Evolutionary conservation across 2,329 filamentous ascomycete genomes (phyloP).

Genomic region (Allantophomopsis lycopodina): DNA sequence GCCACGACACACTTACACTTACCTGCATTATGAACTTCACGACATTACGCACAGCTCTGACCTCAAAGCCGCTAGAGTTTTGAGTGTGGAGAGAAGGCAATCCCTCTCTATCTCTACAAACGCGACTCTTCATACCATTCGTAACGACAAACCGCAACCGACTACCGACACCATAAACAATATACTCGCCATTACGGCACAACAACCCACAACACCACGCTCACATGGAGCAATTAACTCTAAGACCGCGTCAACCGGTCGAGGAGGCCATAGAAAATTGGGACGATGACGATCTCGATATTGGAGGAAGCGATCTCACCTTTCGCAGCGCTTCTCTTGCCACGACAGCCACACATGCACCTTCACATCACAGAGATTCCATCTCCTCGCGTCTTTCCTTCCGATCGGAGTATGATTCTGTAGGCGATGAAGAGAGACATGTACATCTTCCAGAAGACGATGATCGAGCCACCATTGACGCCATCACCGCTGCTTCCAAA

Average conservation of each 20-base stretch:
- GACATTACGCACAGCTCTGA: too few species aligned
- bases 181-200: too few species aligned
- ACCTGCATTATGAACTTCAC: too few species aligned
- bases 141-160: too few species aligned
- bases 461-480: constrained; percentile 69
- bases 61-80: too few species aligned
- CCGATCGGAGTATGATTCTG: constrained; percentile 68
- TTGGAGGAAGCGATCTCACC: constrained; percentile 52
- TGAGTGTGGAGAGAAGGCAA: too few species aligned
- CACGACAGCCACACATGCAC: constrained; percentile 27
- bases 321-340: constrained; percentile 32
- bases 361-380: constrained; percentile 52
- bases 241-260: constrained; percentile 20
- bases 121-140: too few species aligned
- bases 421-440: constrained; percentile 79
- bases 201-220: neutral
- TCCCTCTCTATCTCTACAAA: too few species aligned
- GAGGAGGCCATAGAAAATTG: constrained; percentile 57
- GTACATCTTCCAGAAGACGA: constrained; percentile 76
- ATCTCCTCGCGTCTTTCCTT: constrained; percentile 72
- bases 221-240: constrained; percentile 16
- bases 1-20: too few species aligned
- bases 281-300: constrained; percentile 65
- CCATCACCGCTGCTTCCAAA: constrained; percentile 74
- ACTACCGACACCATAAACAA: too few species aligned